Conservation (phyloP, 306 rosid genomes). For the Cicer pinnatifidum region DNA sequence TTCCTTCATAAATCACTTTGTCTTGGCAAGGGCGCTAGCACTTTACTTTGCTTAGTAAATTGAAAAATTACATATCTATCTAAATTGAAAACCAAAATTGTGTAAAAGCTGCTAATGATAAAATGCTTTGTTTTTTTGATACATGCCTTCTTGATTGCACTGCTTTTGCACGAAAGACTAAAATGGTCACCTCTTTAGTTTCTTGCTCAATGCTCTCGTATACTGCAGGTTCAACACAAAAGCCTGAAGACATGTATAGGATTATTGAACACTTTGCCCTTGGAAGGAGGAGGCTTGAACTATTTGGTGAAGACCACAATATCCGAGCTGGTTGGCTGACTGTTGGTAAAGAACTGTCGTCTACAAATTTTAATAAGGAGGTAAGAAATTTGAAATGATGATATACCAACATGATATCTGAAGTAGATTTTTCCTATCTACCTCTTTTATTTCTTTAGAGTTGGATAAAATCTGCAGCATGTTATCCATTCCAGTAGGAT, state of each 20-base stretch:
- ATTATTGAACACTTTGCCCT: constrained; percentile 98
- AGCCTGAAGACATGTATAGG: constrained; percentile 99
- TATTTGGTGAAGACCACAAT: constrained; percentile 98
- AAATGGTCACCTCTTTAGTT: constrained; percentile 28
- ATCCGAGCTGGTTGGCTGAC: constrained; percentile 97
- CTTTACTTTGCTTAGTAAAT: constrained; percentile 6
- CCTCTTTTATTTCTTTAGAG: constrained; percentile 19
- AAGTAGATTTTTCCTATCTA: constrained; percentile 17
- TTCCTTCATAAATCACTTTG: not conserved
- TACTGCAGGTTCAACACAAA: constrained; percentile 90
- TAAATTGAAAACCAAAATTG: constrained; percentile 13
- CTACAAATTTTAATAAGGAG: constrained; percentile 84
- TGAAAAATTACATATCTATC: not conserved
- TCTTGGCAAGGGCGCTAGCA: constrained; percentile 28
- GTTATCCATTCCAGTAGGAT: constrained; percentile 23
- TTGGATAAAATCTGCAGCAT: constrained; percentile 22
- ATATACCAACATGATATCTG: constrained; percentile 1
- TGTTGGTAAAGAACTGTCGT: constrained; percentile 78
- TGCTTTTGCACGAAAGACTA: constrained; percentile 26
- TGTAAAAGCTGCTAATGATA: constrained; percentile 16
- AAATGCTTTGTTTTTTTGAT: constrained; percentile 17
- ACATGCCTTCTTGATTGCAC: not conserved
- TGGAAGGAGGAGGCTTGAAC: constrained; percentile 96
- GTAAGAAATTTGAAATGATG: constrained; percentile 50
- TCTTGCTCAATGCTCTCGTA: constrained; percentile 34